Evolutionary conservation across 805 yeast genomes (phyloP).

Genomic region (Yamadazyma nakazawae): DNA sequence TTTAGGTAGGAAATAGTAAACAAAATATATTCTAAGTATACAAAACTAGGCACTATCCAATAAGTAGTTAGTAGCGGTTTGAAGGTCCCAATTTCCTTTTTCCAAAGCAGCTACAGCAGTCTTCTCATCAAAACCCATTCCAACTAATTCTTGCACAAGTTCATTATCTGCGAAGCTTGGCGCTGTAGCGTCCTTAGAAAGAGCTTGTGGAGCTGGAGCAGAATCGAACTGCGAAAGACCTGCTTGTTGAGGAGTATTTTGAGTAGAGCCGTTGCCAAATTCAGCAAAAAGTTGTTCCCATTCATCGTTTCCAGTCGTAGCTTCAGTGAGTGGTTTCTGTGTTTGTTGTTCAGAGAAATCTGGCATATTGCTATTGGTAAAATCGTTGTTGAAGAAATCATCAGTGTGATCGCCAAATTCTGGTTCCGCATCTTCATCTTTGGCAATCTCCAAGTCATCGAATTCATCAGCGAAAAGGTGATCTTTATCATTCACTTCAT

Average conservation of each 20-base stretch:
- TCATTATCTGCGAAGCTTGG: conserved; percentile 16
- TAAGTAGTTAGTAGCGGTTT: conserved; percentile 82
- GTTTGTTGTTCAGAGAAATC: conserved; percentile 30
- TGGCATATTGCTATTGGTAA: conserved; percentile 25
- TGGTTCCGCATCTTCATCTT: conserved; percentile 28
- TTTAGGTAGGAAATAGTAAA: background rate
- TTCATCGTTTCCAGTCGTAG: conserved; percentile 54
- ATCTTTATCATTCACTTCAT: conserved; percentile 13
- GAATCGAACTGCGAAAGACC: background rate
- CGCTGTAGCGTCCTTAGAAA: conserved; percentile 3
- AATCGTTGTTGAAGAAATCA: conserved; percentile 24
- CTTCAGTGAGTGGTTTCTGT: conserved; percentile 30
- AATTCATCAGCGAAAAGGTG: conserved; percentile 40
- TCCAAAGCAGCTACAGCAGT: conserved; percentile 69
- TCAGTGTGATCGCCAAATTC: conserved; percentile 17
- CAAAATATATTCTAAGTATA: background rate
- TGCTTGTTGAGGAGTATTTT: conserved; percentile 12
- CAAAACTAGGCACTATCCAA: conserved; percentile 59
- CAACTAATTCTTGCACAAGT: conserved; percentile 74
- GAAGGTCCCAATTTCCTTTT: conserved; percentile 69
- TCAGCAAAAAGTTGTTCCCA: conserved; percentile 96
- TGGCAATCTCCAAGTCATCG: conserved; percentile 34
- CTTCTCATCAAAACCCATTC: conserved; percentile 80
- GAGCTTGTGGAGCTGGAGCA: background rate
- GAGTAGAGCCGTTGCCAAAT: conserved; percentile 52